Evolutionary conservation across 805 yeast genomes (phyloP).

Genomic region (Cyberlindnera saturnus): DNA sequence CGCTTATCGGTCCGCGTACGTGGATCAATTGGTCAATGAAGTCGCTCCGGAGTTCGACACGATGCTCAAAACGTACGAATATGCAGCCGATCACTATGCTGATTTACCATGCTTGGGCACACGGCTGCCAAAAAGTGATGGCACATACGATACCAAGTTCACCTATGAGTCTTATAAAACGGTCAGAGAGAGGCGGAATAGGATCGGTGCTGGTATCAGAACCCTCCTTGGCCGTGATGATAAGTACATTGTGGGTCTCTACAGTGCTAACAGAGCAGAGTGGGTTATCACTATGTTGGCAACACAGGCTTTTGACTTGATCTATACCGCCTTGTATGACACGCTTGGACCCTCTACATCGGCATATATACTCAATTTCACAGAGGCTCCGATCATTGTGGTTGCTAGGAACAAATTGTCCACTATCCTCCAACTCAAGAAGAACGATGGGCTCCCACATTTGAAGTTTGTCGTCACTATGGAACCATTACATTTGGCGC

Average conservation of each 20-base stretch:
- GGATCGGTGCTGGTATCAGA: slow-evolving; percentile 39
- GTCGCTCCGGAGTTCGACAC: slow-evolving; percentile 40
- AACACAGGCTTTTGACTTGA: slow-evolving; percentile 40
- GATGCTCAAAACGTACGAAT: slow-evolving; percentile 33
- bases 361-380: slow-evolving; percentile 42
- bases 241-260: slow-evolving; percentile 38
- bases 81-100: slow-evolving; percentile 29
- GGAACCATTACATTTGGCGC: slow-evolving; percentile 32
- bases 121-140: slow-evolving; percentile 23
- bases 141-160: slow-evolving; percentile 33
- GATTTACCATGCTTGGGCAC: slow-evolving; percentile 10
- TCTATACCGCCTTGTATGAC: slow-evolving; percentile 38
- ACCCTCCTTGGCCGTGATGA: slow-evolving; percentile 12
- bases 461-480: slow-evolving; percentile 42
- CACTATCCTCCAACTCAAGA: slow-evolving; percentile 35
- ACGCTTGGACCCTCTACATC: slow-evolving; percentile 46
- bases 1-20: slow-evolving; percentile 37
- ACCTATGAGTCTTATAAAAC: slow-evolving; percentile 33
- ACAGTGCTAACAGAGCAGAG: slow-evolving; percentile 44
- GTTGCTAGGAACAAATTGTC: slow-evolving; percentile 40
- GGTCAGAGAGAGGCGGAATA: slow-evolving; percentile 25
- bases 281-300: slow-evolving; percentile 59
- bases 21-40: slow-evolving; percentile 27
- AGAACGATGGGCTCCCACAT: slow-evolving; percentile 18
- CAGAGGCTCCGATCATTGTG: slow-evolving; percentile 47